phyloP scores from a whole-genome alignment of 345 rosid genomes.

The Geranium brycei region DNA sequence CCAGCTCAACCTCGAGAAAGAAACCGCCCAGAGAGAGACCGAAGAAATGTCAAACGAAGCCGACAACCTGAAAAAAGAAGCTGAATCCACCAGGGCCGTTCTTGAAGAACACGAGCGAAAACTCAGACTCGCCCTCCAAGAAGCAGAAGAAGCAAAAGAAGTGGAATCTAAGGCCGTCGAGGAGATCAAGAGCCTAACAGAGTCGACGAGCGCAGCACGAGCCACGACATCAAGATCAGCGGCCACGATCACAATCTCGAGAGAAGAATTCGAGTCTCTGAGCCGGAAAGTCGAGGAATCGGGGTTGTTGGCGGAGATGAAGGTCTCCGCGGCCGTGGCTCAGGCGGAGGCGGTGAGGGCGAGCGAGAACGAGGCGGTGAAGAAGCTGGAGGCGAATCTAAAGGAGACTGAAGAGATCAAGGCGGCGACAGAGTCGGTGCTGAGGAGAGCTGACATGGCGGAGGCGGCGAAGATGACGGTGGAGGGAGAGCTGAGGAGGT shows the following conservation, averaged over 20 bases:
- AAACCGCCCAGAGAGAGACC: constrained; percentile 38
- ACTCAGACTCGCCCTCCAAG: constrained; percentile 27
- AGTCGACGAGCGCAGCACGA: constrained; percentile 11
- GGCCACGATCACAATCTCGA: constrained; percentile 47
- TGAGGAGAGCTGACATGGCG: constrained; percentile 87
- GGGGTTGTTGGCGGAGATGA: constrained; percentile 67
- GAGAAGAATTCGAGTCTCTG: constrained; percentile 63
- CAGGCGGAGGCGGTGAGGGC: constrained; percentile 94
- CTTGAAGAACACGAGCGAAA: constrained; percentile 31
- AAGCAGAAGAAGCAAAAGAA: constrained; percentile 41
- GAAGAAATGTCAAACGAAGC: constrained; percentile 27
- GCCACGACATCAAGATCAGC: constrained; percentile 5
- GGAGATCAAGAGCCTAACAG: constrained; percentile 35
- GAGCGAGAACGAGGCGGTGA: constrained; percentile 70
- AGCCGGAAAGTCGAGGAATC: constrained; percentile 72
- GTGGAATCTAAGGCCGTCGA: constrained; percentile 38
- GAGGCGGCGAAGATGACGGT: constrained; percentile 91
- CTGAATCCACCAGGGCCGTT: constrained; percentile 22
- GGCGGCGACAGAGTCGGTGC: constrained; percentile 48
- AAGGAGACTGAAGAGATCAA: constrained; percentile 70
- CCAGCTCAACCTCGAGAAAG: constrained; percentile 31
- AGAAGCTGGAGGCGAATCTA: constrained; percentile 53
- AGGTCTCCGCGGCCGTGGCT: constrained; percentile 89
- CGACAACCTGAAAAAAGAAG: constrained; percentile 31
- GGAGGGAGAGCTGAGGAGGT: constrained; percentile 81